Evolutionary conservation across 2,329 filamentous ascomycete species (phyloP), one percentile per base, ranked within the genome.

Genomic region (Capronia coronata): DNA sequence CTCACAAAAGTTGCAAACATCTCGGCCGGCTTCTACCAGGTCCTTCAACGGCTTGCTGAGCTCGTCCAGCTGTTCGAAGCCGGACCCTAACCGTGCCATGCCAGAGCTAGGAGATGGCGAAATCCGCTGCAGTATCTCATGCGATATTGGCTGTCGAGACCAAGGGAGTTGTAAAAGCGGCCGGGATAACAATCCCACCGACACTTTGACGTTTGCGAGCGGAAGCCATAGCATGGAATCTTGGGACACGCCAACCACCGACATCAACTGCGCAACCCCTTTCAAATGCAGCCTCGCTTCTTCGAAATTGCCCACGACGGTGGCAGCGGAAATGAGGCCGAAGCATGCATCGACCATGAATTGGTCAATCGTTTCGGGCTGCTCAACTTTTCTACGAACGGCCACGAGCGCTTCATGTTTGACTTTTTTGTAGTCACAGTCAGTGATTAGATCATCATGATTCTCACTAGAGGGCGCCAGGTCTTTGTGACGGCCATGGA

Each of bases 361-460:
- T 46, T 68, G 57, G 37, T 60, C 64, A 63, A 68, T 11, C 42
- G 51, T 43, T 64, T 65, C 61, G 66, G 65, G 49, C 63, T 62
- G 34, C 40, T 60, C 39, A 66, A 65, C 46, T 23, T 39, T 23
- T 22, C 32, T 40, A 8, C 50, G 41, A n/a, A 54, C 50, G 11
- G 56, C 56, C 25, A 56, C 48, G 19, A 55, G 48, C 32, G 64
- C 64, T 53, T 63, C 64, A 11, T 59, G 63, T 49, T 69, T 69
- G 63, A 68, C 67, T 22, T 63, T 55, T 56, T 64, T 67, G 37
- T 68, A 68, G 32, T 68, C 66, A n/a, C 61, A 55, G 32, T 70
- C 65, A 21, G 59, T 54, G 16, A 62, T 55, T 16, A 62, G 53
- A 9, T 52, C 55, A 21, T 57, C 48, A 19, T 59, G 49, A 34